Percentiles rank a stretch among this genome's conserved stretches.
These are phyloP conservation scores for Chamaecyparis obtusa DNA, from an alignment of 75 land plant species.

Conservation along the genomic window DNA sequence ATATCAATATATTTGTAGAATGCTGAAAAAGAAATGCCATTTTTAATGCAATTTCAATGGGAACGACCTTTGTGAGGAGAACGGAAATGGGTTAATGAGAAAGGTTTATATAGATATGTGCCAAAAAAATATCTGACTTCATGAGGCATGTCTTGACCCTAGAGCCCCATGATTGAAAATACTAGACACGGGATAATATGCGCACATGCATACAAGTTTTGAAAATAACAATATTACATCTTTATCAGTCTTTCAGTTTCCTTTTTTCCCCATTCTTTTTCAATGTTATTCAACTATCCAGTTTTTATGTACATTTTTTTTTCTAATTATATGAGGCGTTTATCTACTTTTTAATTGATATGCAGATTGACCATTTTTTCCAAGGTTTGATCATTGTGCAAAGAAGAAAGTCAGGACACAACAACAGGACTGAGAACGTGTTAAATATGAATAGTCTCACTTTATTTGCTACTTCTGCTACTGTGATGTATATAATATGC, in stretches of 20 bases:
- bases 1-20: no score
- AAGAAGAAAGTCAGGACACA: not conserved
- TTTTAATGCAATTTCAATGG: not conserved
- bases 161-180: not conserved
- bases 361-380: not conserved
- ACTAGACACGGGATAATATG: no score
- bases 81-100: not conserved
- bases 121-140: not conserved
- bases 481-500: not conserved
- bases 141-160: not conserved
- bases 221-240: not conserved
- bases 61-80: not conserved
- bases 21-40: not conserved
- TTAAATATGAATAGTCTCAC: not conserved
- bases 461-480: not conserved
- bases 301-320: not conserved
- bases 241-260: not conserved
- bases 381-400: not conserved
- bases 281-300: not conserved
- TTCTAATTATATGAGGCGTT: not conserved
- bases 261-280: not conserved
- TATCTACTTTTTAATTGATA: not conserved
- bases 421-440: not conserved
- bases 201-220: not conserved
- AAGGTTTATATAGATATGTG: not conserved